Base-by-base conservation (phyloP, 345 rosid genomes). In the Brassica nigra region DNA sequence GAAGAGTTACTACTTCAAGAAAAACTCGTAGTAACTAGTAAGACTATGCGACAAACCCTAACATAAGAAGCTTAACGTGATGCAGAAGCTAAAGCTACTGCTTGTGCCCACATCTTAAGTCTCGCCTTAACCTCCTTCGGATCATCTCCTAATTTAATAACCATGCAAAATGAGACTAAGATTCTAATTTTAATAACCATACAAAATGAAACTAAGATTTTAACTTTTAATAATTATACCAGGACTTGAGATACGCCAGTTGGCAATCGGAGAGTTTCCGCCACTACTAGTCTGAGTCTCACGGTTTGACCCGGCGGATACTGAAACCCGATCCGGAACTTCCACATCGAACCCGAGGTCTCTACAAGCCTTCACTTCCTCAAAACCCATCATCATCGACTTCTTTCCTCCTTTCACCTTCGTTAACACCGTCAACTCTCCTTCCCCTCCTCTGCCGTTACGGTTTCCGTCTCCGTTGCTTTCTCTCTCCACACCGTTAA, bases 101-200 rank as follows among this genome's bases (percentile, higher is more conserved):
- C 93, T 79, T 92, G 98, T 78, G 99, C 99, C 99, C 99, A 95
- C 74, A 89, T 91, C 85, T 89, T 95, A 11, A 95, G 86, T 80
- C 99, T 82, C 2, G 98, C 98, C 90, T 92, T 95, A 16, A 95
- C 97, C 70, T 95, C 97, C 69, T 88, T 77, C 2, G 99, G 99
- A 77, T 95, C 97, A 84, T 95, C 99, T 1, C 99, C 47, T 39
- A 39, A 39, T 39, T 39, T 39, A 39, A 39, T 39, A 39, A 3
- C 47, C 14, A 39, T 39, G 12, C 47, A 39, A 39, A 39, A 39
- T 39, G 47, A 39, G 11, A 39, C 12, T 39, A 39, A 39, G 47
- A 10, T 39, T 10, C 47, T 95, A 78, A 44, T 4, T 64, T 7
- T 7, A 31, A 68, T 3, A 55, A 18, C 14, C 36, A 69, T 47